Percentiles rank a stretch among this genome's conserved stretches.
Evolutionary conservation across 108 stramenopile species (phyloP).

Genomic region (Stephanodiscus minutulus): DNA sequence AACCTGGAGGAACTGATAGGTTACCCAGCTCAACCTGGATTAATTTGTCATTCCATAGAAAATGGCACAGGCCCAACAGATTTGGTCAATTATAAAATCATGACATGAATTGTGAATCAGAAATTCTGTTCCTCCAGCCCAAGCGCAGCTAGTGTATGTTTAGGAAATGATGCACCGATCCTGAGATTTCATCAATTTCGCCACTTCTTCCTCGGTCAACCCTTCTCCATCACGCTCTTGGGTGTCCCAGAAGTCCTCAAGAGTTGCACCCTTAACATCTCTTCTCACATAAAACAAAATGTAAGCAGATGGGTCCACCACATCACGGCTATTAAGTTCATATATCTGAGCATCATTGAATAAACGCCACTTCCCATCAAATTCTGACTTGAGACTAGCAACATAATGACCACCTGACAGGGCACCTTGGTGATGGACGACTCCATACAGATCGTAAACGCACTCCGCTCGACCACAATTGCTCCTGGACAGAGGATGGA

Average conservation of each 20-base stretch:
- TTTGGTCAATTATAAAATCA: too few relatives aligned
- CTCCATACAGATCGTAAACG: conserved; percentile 88
- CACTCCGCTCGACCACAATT: conserved; percentile 63
- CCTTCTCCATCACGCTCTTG: conserved; percentile 70
- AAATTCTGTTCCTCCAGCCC: too few relatives aligned
- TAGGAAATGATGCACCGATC: conserved; percentile 85
- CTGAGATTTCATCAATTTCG: conserved; percentile 69
- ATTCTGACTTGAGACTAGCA: conserved; percentile 83
- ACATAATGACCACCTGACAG: conserved; percentile 90
- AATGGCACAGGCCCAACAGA: too few relatives aligned
- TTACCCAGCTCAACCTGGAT: too few relatives aligned
- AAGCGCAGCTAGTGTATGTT: too few relatives aligned
- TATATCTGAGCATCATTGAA: conserved; percentile 90
- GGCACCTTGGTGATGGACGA: conserved; percentile 91
- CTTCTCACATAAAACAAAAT: conserved; percentile 88
- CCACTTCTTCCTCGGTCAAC: conserved; percentile 84
- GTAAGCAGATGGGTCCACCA: conserved; percentile 89
- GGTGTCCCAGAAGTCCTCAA: conserved; percentile 87
- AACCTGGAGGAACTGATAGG: too few relatives aligned
- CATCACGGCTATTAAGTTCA: conserved; percentile 80
- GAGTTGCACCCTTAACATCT: conserved; percentile 76
- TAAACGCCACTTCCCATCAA: conserved; percentile 88
- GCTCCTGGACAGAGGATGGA: conserved; percentile 35
- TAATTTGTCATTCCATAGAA: too few relatives aligned
- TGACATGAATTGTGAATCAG: too few relatives aligned